Conservation (phyloP, 345 rosid species). For the Aethionema arabicum region DNA sequence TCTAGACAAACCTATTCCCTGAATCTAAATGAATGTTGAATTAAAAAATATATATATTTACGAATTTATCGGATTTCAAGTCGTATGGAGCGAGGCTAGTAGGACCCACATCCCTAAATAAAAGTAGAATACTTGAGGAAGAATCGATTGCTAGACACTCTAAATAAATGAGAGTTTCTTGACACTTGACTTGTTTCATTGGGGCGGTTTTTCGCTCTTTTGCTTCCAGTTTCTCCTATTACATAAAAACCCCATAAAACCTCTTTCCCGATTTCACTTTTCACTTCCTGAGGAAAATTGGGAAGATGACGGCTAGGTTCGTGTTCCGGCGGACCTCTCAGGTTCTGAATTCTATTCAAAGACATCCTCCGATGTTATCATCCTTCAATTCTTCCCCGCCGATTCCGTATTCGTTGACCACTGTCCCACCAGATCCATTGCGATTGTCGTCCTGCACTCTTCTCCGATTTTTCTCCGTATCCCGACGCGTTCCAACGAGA, state of each 20-base stretch:
- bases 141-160: no score
- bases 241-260: conserved; percentile 31
- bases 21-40: no score
- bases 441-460: conserved; percentile 27
- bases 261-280: conserved; percentile 26
- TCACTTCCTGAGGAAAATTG: conserved; percentile 9
- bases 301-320: conserved; percentile 56
- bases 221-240: no score
- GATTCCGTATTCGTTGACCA: conserved; percentile 32
- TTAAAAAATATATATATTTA: no score
- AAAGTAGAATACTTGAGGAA: no score
- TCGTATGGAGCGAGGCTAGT: no score
- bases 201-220: no score
- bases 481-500: conserved; percentile 58
- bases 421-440: conserved; percentile 26
- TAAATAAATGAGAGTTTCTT: no score
- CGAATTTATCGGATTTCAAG: no score
- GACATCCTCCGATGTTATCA: conserved; percentile 27
- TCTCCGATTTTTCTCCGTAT: conserved; percentile 59
- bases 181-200: no score
- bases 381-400: conserved; percentile 30
- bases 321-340: conserved; percentile 57
- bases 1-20: no score
- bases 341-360: conserved; percentile 33
- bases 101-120: no score